Evolutionary conservation across 805 yeast species (phyloP).

Genomic region (Clavispora carvajalis): DNA sequence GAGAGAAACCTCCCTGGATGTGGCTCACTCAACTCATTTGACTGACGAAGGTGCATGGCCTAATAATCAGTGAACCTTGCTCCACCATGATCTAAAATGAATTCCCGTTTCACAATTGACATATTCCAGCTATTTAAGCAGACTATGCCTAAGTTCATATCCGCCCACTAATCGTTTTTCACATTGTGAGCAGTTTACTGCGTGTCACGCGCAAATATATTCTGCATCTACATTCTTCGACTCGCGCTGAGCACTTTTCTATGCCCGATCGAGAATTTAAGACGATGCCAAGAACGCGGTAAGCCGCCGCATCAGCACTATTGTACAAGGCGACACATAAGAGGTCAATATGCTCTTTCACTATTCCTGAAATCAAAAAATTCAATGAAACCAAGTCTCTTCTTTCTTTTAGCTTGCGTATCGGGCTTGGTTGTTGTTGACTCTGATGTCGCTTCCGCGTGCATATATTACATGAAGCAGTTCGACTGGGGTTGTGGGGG

Average conservation of each 20-base stretch:
- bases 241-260: not conserved
- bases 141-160: no score
- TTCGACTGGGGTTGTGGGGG: constrained; percentile 19
- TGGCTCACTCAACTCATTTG: no score
- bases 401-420: not conserved
- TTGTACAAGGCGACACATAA: not conserved
- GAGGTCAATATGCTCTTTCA: not conserved
- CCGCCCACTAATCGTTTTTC: no score
- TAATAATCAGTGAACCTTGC: no score
- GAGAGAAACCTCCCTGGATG: no score
- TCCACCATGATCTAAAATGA: no score
- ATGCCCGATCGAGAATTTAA: not conserved
- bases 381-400: not conserved
- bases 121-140: no score
- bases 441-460: constrained; percentile 15
- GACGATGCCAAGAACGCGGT: not conserved
- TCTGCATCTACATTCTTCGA: not conserved
- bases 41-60: no score
- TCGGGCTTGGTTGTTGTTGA: constrained; percentile 11
- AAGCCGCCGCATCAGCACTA: not conserved
- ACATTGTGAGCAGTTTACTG: not conserved
- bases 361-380: not conserved
- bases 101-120: no score
- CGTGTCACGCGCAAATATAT: not conserved
- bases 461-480: constrained; percentile 14